Evolutionary conservation across 1,284 basidiomycete species (phyloP).

Genomic region (Puccinia horiana): DNA sequence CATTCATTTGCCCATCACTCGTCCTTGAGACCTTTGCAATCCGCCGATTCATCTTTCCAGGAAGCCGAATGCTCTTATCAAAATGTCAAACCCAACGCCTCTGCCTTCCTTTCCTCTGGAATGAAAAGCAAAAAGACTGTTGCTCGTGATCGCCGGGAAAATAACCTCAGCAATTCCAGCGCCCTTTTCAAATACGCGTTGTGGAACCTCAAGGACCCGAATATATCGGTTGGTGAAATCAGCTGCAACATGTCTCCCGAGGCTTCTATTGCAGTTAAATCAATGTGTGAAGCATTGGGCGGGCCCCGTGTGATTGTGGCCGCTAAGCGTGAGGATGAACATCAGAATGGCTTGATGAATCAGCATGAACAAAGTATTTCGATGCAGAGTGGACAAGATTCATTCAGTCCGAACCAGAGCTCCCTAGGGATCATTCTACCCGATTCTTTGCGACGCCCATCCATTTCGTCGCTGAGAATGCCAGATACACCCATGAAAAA

Average conservation of each 20-base stretch:
- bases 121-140: conserved; percentile 32
- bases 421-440: conserved; percentile 19
- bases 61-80: conserved; percentile 38
- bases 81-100: conserved; percentile 44
- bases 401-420: background rate
- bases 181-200: conserved; percentile 30
- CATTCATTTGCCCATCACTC: conserved; percentile 9
- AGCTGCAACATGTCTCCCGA: background rate
- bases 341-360: conserved; percentile 13
- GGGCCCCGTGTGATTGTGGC: conserved; percentile 40
- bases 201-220: background rate
- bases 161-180: conserved; percentile 16
- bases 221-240: background rate
- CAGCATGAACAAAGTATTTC: conserved; percentile 31
- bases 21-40: background rate
- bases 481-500: conserved; percentile 49
- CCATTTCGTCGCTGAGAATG: conserved; percentile 41
- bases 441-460: conserved; percentile 16
- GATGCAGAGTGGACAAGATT: background rate
- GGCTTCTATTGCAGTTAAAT: conserved; percentile 27
- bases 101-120: conserved; percentile 42
- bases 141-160: conserved; percentile 14
- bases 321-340: conserved; percentile 39
- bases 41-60: conserved; percentile 27
- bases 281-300: conserved; percentile 44